A percentile compares a stretch with the other conserved stretches of the same genome.
These are phyloP conservation scores for Puccinia polysora DNA, from an alignment of 1,284 basidiomycete species.

Conservation along the genomic window DNA sequence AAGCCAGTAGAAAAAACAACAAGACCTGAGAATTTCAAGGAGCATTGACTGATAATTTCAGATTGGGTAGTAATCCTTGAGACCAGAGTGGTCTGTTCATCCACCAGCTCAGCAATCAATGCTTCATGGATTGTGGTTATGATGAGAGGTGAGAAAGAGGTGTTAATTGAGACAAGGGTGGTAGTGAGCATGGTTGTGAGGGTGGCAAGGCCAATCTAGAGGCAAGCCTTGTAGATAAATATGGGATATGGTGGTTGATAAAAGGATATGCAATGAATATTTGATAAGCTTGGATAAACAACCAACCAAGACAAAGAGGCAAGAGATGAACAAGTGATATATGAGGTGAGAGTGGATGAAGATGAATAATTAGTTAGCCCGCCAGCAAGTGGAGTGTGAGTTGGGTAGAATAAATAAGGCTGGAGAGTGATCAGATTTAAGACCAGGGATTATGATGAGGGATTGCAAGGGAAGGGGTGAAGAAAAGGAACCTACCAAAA, in stretches of 20 bases:
- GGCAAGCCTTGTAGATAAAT: not conserved
- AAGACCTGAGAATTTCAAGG: constrained; percentile 6
- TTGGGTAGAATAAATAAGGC: not conserved
- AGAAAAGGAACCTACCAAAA: constrained; percentile 1
- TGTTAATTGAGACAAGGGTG: constrained; percentile 16
- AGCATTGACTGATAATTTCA: constrained; percentile 2
- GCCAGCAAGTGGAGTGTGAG: not conserved
- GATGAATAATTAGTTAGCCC: not conserved
- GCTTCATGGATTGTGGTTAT: not conserved
- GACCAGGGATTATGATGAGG: not conserved
- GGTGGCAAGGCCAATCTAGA: constrained; percentile 23
- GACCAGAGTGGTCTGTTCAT: not conserved
- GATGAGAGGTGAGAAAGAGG: not conserved
- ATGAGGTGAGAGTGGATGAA: constrained; percentile 8
- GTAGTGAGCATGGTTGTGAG: constrained; percentile 28
- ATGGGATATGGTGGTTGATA: not conserved
- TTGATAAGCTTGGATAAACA: not conserved
- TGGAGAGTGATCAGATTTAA: not conserved
- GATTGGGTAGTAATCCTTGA: constrained; percentile 5
- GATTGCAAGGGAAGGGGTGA: not conserved
- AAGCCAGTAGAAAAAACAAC: constrained; percentile 19
- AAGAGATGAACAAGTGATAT: not conserved
- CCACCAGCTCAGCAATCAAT: not conserved
- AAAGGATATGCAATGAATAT: not conserved
- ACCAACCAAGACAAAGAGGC: constrained; percentile 19